phyloP scores from a whole-genome alignment of 2,329 filamentous ascomycete species.

The Ophiostoma pallidulum region DNA sequence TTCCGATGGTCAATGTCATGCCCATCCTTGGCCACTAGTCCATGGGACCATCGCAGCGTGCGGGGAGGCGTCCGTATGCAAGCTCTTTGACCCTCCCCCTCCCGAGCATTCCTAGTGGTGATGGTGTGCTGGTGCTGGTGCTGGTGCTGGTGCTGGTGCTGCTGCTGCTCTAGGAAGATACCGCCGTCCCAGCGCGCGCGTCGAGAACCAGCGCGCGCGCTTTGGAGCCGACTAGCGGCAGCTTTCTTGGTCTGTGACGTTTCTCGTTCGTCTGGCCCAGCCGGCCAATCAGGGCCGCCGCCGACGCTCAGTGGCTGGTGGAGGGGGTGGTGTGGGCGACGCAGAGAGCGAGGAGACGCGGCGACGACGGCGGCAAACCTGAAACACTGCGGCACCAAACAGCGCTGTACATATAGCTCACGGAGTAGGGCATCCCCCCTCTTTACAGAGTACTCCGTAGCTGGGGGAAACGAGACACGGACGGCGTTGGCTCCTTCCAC shows the following conservation, averaged over 20 bases:
- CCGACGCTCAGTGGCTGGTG: constrained; percentile 6
- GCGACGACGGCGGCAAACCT: constrained; percentile 10
- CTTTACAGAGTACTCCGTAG: too few relatives aligned
- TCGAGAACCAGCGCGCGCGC: constrained; percentile 5
- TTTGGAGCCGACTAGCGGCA: constrained; percentile 9
- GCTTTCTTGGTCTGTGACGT: background rate
- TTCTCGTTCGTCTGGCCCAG: background rate
- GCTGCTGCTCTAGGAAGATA: too few relatives aligned
- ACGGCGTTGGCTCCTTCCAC: background rate
- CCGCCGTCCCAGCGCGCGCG: too few relatives aligned
- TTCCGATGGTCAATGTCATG: too few relatives aligned
- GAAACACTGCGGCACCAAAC: constrained; percentile 4
- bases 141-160: too few relatives aligned
- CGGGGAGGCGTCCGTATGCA: background rate
- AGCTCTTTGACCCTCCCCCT: constrained; percentile 9
- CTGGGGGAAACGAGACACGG: background rate
- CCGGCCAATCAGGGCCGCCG: constrained; percentile 3
- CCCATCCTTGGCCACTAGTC: too few relatives aligned
- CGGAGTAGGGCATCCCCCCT: too few relatives aligned
- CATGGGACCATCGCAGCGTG: background rate
- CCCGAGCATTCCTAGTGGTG: background rate
- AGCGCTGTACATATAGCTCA: too few relatives aligned
- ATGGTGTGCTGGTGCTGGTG: too few relatives aligned
- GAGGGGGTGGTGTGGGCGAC: constrained; percentile 5
- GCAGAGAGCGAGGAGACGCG: background rate